Percentiles rank a stretch among this genome's conserved stretches.
phyloP scores from a whole-genome alignment of 805 yeast genomes.

The Hanseniaspora mollemarum region DNA sequence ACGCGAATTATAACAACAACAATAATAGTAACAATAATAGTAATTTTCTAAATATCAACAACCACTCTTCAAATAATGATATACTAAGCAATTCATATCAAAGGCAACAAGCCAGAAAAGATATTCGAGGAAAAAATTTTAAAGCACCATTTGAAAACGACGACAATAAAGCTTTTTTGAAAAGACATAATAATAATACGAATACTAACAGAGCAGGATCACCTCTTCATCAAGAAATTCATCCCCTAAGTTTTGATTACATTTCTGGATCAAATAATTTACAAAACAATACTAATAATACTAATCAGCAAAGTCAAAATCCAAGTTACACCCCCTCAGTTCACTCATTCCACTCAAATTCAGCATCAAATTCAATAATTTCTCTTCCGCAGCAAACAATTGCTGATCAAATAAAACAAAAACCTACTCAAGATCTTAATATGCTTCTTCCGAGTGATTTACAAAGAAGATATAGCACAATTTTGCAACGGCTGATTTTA shows the following conservation, averaged over 20 bases:
- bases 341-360: not conserved
- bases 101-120: conserved; percentile 1
- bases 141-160: conserved; percentile 8
- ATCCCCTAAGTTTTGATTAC: not conserved
- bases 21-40: conserved; percentile 17
- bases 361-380: not conserved
- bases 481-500: not conserved
- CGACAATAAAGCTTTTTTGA: conserved; percentile 12
- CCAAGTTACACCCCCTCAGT: conserved; percentile 7
- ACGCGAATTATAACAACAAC: conserved; percentile 11
- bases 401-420: not conserved
- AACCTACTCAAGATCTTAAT: not conserved
- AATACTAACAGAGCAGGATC: not conserved
- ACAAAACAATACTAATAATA: not conserved
- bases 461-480: not conserved
- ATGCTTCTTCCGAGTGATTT: not conserved
- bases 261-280: not conserved
- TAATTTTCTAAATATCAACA: conserved; percentile 8
- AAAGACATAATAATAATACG: conserved; percentile 7
- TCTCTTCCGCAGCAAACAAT: not conserved
- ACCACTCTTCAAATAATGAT: not conserved
- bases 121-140: conserved; percentile 8
- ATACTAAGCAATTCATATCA: not conserved
- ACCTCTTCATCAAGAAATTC: not conserved
- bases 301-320: not conserved